Base-by-base conservation (phyloP, 139 green algal species). In the Chlorella sorokiniana region DNA sequence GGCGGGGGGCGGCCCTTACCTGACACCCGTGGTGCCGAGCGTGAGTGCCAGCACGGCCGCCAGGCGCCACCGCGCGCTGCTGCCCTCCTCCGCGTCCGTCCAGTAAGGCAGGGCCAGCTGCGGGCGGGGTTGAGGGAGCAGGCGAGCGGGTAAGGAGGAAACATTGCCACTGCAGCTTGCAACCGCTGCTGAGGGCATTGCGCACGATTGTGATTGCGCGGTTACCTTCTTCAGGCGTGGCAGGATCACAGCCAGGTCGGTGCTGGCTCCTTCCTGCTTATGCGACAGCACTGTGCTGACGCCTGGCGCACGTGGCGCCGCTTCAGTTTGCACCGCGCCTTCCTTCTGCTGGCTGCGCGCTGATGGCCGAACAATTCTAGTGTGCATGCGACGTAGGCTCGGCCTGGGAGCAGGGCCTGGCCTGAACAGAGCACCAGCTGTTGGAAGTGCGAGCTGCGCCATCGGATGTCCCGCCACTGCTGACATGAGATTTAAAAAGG, bases 11-110 rank as follows among this genome's bases (percentile, higher is more conserved):
- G 11, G 11, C 14, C 6, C 56, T 22, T 31, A 94, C 94, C 93
- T 96, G 72, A 98, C 92, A 31, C 93, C 96, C 33, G 96, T 99
- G n/a, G 94, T 98, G 52, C 86, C 95, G 40, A 99, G 85, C 7
- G 96, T 98, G 14, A 99, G 89, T 9, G 83, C 92, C 37, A 99
- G 88, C 41, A 99, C 96, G 25, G 88, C 92, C 11, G 89, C 95
- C 40, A 98, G 89, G 48, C 88, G 87, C 90, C 90, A 94, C 22
- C 91, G 85, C 2, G 91, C 92, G 27, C 83, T 51, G 4, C 54
- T 67, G 6, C 54, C 81, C 29, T 89, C 86, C 59, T 93, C 89
- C 18, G 81, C 37, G 62, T 96, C 93, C 41, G 29, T 78, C 91
- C 91, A 98, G 82, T 97, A 98, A 0, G 95, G 95, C 73, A 94